A percentile compares a stretch with the other conserved stretches of the same genome.
These are phyloP conservation scores for Sphagnum fallax DNA, from an alignment of 228 moss, liverwort and hornwort genomes.

Conservation along the genomic window DNA sequence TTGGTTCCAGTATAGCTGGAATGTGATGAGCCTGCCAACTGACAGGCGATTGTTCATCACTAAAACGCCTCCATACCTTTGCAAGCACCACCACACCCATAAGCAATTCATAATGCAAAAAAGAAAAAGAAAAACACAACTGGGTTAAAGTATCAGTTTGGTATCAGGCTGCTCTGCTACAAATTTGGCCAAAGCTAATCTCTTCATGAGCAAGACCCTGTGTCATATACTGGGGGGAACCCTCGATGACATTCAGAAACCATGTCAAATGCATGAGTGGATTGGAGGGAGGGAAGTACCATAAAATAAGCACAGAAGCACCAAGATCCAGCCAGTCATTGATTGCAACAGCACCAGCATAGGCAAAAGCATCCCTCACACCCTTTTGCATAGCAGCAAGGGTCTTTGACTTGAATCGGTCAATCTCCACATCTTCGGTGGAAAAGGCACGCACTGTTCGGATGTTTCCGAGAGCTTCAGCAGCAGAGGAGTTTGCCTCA, in stretches of 20 bases:
- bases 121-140: too few species aligned
- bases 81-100: too few species aligned
- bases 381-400: constrained; percentile 3
- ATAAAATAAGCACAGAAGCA: constrained; percentile 2
- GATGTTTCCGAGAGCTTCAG: constrained; percentile 6
- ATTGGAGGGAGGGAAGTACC: background rate
- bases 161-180: too few species aligned
- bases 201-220: too few species aligned
- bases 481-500: constrained; percentile 5
- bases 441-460: constrained; percentile 10
- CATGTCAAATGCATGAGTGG: too few species aligned
- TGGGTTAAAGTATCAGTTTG: too few species aligned
- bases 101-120: too few species aligned
- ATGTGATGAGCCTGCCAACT: constrained; percentile 5
- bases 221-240: too few species aligned
- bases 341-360: constrained; percentile 7
- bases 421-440: constrained; percentile 10
- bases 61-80: constrained; percentile 8
- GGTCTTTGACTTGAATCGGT: background rate
- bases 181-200: too few species aligned
- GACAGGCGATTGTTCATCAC: constrained; percentile 5
- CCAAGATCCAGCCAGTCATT: constrained; percentile 10
- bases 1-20: constrained; percentile 7
- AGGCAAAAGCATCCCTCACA: constrained; percentile 9
- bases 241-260: too few species aligned